phyloP scores from a whole-genome alignment of 2,329 filamentous ascomycete genomes.

The Phyllosticta citriasiana region DNA sequence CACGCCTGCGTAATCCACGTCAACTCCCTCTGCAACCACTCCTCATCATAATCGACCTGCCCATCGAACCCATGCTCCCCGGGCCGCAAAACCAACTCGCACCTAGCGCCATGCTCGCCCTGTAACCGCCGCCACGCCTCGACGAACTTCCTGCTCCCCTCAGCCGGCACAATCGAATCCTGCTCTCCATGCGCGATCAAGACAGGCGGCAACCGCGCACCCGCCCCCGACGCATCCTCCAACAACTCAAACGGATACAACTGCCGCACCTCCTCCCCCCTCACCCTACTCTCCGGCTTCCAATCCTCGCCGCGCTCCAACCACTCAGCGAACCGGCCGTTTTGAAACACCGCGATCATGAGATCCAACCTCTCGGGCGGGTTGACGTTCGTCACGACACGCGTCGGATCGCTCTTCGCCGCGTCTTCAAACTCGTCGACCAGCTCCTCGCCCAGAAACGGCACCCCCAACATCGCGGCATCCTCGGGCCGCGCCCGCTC shows the following conservation, averaged over 20 bases:
- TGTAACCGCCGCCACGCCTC: constrained; percentile 14
- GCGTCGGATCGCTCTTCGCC: constrained; percentile 13
- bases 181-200: constrained; percentile 22
- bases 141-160: constrained; percentile 19
- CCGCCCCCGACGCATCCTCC: constrained; percentile 14
- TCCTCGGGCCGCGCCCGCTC: neutral
- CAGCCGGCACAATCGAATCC: constrained; percentile 20
- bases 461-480: constrained; percentile 2
- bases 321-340: constrained; percentile 19
- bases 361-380: constrained; percentile 17
- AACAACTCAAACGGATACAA: constrained; percentile 21
- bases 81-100: constrained; percentile 12
- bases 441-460: constrained; percentile 11
- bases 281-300: neutral
- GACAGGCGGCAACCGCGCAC: constrained; percentile 18
- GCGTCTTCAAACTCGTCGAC: constrained; percentile 17
- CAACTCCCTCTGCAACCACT: constrained; percentile 8
- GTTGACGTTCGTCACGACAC: constrained; percentile 14
- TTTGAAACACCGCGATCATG: constrained; percentile 14
- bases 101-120: constrained; percentile 15
- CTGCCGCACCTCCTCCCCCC: constrained; percentile 9
- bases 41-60: neutral
- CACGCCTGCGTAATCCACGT: constrained; percentile 19
- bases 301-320: constrained; percentile 14
- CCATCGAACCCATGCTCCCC: constrained; percentile 25